A percentile compares a stretch with the other conserved stretches of the same genome.
These are phyloP conservation scores for Gynochthodes officinalis DNA, from an alignment of 257 asterid species.

Conservation along the genomic window DNA sequence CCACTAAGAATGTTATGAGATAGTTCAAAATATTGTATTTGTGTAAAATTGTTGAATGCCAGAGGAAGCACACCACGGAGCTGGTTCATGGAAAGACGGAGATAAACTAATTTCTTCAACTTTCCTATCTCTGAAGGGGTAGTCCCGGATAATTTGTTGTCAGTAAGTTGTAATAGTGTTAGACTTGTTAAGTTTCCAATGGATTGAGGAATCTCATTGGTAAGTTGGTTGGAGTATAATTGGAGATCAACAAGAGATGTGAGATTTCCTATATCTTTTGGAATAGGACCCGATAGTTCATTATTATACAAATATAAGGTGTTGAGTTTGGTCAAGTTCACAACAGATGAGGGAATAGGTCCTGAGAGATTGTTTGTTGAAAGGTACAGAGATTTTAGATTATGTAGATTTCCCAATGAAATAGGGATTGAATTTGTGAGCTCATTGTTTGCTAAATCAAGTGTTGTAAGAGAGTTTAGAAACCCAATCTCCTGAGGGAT, in stretches of 20 bases:
- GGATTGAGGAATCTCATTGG: not conserved
- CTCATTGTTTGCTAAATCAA: not conserved
- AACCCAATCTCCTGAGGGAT: conserved; percentile 6
- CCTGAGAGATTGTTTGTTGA: not conserved
- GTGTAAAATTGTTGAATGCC: too few relatives aligned
- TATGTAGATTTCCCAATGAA: not conserved
- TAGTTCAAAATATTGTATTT: not conserved
- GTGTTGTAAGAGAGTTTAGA: not conserved
- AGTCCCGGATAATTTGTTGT: not conserved
- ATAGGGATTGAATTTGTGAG: too few relatives aligned
- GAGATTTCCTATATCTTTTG: conserved; percentile 9
- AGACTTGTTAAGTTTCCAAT: not conserved
- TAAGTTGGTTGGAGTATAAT: conserved; percentile 1
- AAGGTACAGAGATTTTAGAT: not conserved
- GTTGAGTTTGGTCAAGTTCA: not conserved
- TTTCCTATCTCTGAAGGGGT: not conserved
- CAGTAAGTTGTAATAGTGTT: not conserved
- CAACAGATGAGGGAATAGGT: not conserved
- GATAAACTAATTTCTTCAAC: not conserved
- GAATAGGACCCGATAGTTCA: not conserved
- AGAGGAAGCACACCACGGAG: not conserved
- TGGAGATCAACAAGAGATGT: conserved; percentile 9
- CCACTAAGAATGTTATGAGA: conserved; percentile 21
- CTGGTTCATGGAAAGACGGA: not conserved
- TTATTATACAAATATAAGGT: not conserved